Evolutionary conservation across 768 basidiomycete genomes (phyloP).

Genomic region (Trametes elegans): DNA sequence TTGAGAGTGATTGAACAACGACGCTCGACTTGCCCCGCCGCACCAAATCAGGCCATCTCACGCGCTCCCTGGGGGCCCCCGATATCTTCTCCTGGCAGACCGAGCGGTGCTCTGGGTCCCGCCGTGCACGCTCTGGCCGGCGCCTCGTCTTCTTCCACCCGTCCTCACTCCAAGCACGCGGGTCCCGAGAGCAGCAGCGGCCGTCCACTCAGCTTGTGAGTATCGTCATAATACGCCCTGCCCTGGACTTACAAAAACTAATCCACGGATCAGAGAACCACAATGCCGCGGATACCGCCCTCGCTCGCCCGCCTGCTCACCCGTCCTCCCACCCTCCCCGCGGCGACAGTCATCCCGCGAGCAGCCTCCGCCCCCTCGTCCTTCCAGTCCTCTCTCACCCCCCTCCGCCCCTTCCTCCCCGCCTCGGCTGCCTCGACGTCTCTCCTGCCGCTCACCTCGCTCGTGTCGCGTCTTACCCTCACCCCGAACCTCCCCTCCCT

Average conservation of each 20-base stretch:
- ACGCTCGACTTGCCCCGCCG: slow-evolving; percentile 1
- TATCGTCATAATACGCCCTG: too few relatives aligned
- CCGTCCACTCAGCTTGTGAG: not conserved
- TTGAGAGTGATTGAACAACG: slow-evolving; percentile 11
- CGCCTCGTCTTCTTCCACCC: slow-evolving; percentile 5
- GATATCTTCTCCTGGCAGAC: not conserved
- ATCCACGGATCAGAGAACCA: not conserved
- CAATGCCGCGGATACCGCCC: slow-evolving; percentile 28
- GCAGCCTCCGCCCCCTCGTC: slow-evolving; percentile 7
- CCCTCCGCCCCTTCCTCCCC: slow-evolving; percentile 14
- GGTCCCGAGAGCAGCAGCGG: slow-evolving; percentile 4
- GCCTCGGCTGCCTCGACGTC: slow-evolving; percentile 1
- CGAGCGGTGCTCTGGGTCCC: slow-evolving; percentile 6
- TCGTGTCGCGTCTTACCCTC: slow-evolving; percentile 12
- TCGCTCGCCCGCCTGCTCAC: slow-evolving; percentile 25
- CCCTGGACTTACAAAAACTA: not conserved
- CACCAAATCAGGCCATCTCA: slow-evolving; percentile 8
- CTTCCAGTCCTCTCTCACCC: slow-evolving; percentile 11
- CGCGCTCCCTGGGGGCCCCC: slow-evolving; percentile 11
- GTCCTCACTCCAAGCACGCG: not conserved
- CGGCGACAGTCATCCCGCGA: slow-evolving; percentile 5
- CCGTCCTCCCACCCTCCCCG: slow-evolving; percentile 19
- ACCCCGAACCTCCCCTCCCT: slow-evolving; percentile 31
- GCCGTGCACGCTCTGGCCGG: not conserved
- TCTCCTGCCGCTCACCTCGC: slow-evolving; percentile 1